Conservation (phyloP, 768 basidiomycete genomes). For the Lentinula boryana region DNA sequence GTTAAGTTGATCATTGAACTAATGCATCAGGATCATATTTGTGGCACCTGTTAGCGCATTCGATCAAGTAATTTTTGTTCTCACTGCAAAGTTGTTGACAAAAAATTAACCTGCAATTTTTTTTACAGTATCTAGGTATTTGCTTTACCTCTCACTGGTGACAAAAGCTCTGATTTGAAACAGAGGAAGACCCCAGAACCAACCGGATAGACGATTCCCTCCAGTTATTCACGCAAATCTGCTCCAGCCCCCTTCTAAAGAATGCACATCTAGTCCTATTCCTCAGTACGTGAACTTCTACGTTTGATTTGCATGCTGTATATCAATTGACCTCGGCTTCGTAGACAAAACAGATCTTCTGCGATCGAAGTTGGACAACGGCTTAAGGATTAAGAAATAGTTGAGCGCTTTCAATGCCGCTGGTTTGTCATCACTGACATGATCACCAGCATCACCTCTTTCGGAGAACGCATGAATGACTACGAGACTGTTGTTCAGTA, state of each 20-base stretch:
- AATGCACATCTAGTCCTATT: slow-evolving; percentile 57
- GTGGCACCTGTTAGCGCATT: slow-evolving; percentile 76
- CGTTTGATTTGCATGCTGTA: neutral
- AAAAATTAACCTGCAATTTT: neutral
- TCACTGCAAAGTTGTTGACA: neutral
- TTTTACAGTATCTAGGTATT: neutral
- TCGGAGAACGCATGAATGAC: slow-evolving; percentile 74
- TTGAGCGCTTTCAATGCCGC: slow-evolving; percentile 27
- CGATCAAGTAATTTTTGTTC: slow-evolving; percentile 48
- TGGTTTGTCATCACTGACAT: slow-evolving; percentile 5
- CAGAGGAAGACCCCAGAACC: slow-evolving; percentile 81
- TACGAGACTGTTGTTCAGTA: slow-evolving; percentile 80
- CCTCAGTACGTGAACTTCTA: slow-evolving; percentile 36
- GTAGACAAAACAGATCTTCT: slow-evolving; percentile 78
- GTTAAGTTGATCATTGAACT: neutral
- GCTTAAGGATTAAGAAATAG: slow-evolving; percentile 76
- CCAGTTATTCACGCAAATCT: slow-evolving; percentile 84
- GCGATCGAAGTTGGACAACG: slow-evolving; percentile 62
- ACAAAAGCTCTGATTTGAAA: slow-evolving; percentile 2
- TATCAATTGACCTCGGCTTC: slow-evolving; percentile 2
- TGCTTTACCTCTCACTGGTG: slow-evolving; percentile 4
- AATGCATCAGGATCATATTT: slow-evolving; percentile 48
- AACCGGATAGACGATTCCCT: slow-evolving; percentile 86
- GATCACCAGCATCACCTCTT: slow-evolving; percentile 65
- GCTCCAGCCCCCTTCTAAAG: slow-evolving; percentile 74